Evolutionary conservation across 257 asterid genomes (phyloP).

Genomic region (Lantana camara): DNA sequence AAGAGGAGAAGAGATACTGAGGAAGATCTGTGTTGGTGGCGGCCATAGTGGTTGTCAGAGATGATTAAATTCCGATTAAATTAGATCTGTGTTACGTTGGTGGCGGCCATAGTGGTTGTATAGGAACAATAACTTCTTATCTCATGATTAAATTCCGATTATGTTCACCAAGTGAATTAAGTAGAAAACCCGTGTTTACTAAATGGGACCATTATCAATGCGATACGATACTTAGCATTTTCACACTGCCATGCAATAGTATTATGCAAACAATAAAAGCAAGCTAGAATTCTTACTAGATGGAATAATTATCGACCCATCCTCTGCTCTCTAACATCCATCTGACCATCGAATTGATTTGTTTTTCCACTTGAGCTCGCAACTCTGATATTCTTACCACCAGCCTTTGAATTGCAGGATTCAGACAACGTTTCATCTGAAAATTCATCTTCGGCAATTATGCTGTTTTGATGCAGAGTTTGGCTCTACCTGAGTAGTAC

Average conservation of each 20-base stretch:
- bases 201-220: not conserved
- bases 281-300: conserved; percentile 39
- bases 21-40: too few relatives aligned
- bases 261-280: not conserved
- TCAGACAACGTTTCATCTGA: conserved; percentile 32
- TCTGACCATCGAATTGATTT: conserved; percentile 40
- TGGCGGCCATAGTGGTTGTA: too few relatives aligned
- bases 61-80: too few relatives aligned
- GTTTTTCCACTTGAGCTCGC: conserved; percentile 34
- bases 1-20: too few relatives aligned
- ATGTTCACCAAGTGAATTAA: not conserved
- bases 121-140: not conserved
- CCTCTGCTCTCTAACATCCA: conserved; percentile 58
- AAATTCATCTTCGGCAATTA: conserved; percentile 45
- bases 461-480: conserved; percentile 34
- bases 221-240: not conserved
- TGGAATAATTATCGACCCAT: conserved; percentile 67
- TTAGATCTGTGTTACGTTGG: too few relatives aligned
- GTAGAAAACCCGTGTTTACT: not conserved
- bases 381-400: conserved; percentile 34
- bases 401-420: conserved; percentile 34
- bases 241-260: not conserved
- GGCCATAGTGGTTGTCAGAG: too few relatives aligned
- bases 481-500: conserved; percentile 37
- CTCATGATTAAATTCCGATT: not conserved